A percentile compares a stretch with the other conserved stretches of the same genome.
Conservation (phyloP, 495 filamentous ascomycete genomes). For the Penicillium robsamsonii region DNA sequence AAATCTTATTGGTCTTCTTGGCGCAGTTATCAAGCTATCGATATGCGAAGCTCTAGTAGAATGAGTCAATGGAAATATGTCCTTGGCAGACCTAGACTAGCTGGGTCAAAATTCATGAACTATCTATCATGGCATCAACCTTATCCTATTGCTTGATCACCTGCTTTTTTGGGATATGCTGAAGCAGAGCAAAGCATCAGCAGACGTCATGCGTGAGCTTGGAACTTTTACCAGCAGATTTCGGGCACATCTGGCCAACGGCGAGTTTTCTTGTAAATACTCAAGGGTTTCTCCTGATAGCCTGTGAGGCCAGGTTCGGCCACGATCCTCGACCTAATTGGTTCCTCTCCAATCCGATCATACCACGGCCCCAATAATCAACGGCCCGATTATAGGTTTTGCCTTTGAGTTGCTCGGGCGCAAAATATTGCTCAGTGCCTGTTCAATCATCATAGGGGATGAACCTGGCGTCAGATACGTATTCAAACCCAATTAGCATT, state of each 20-base stretch:
- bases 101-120: neutral
- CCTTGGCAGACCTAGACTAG: neutral
- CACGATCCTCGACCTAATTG: neutral
- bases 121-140: neutral
- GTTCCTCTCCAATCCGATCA: neutral
- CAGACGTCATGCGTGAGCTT: neutral
- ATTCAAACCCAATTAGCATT: constrained; percentile 9
- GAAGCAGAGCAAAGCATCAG: neutral
- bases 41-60: neutral
- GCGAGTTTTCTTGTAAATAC: neutral
- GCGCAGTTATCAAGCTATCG: neutral
- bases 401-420: neutral
- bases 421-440: neutral
- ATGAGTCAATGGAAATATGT: neutral
- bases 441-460: neutral
- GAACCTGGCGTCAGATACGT: neutral
- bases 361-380: neutral
- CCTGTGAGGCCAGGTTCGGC: neutral
- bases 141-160: neutral
- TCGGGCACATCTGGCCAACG: neutral
- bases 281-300: neutral
- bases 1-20: neutral
- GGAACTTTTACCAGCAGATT: neutral
- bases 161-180: neutral
- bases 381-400: neutral